phyloP scores from a whole-genome alignment of 2,329 filamentous ascomycete species.

The Cladosporium sp. region DNA sequence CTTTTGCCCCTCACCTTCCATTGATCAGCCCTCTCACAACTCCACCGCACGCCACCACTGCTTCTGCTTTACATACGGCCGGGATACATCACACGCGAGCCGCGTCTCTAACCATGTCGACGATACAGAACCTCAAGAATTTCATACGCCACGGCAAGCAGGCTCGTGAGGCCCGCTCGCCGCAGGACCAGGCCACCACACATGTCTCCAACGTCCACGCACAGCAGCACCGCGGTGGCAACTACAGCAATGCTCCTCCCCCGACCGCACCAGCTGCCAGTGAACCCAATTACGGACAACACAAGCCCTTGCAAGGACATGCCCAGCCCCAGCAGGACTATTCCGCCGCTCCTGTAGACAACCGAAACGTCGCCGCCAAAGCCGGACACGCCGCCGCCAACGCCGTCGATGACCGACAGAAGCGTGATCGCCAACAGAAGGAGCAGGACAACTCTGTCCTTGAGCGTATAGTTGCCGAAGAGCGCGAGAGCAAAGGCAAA shows the following conservation, averaged over 20 bases:
- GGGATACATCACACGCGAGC: background rate
- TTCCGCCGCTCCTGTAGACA: constrained; percentile 58
- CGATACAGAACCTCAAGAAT: constrained; percentile 95
- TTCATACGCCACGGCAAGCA: constrained; percentile 98
- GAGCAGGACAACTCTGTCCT: constrained; percentile 63
- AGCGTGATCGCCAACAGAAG: constrained; percentile 44
- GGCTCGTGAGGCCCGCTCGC: constrained; percentile 64
- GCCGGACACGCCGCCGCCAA: constrained; percentile 63
- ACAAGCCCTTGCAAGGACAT: constrained; percentile 48
- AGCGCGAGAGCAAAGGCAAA: constrained; percentile 79
- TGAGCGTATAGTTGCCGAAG: constrained; percentile 83
- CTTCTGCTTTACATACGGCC: background rate
- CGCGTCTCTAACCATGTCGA: constrained; percentile 49
- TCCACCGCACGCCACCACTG: constrained; percentile 2
- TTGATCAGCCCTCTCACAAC: background rate
- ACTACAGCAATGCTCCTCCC: constrained; percentile 7
- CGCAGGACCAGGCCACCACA: constrained; percentile 58
- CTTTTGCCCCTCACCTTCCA: background rate
- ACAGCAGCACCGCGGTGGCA: constrained; percentile 54
- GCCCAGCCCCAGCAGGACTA: constrained; percentile 47
- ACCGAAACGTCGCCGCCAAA: constrained; percentile 63
- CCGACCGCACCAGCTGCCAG: constrained; percentile 46
- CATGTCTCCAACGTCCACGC: constrained; percentile 62
- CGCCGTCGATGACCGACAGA: constrained; percentile 59
- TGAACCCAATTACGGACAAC: constrained; percentile 59